A percentile compares a stretch with the other conserved stretches of the same genome.
These are phyloP conservation scores for Lenzites betulinus DNA, from an alignment of 768 basidiomycete genomes.

Conservation along the genomic window DNA sequence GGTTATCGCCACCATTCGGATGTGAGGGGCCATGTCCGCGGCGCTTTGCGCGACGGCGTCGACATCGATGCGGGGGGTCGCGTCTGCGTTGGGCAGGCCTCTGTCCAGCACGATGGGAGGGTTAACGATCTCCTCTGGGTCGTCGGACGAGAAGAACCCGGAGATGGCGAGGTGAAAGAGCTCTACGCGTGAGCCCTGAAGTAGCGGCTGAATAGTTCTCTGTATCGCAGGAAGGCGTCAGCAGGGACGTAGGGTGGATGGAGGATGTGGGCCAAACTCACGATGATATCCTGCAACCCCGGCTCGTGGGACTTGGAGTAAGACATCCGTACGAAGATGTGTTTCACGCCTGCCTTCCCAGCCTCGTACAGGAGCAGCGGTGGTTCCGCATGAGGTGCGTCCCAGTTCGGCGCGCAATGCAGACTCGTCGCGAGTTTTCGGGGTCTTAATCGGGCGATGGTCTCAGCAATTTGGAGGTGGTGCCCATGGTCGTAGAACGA, in stretches of 20 bases:
- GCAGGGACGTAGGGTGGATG: too few species aligned
- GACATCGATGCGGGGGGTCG: neutral
- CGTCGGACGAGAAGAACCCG: neutral
- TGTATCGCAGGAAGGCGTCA: neutral
- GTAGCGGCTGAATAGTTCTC: neutral
- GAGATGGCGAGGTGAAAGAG: neutral
- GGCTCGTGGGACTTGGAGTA: too few species aligned
- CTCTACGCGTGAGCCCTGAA: neutral
- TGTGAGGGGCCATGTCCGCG: neutral
- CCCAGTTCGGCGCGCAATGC: neutral
- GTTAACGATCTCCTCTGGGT: neutral
- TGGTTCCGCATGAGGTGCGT: neutral
- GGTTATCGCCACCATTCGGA: neutral
- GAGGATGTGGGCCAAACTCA: neutral
- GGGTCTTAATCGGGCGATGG: neutral
- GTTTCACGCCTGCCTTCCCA: neutral
- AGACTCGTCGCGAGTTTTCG: neutral
- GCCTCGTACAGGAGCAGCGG: neutral
- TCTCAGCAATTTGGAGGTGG: neutral
- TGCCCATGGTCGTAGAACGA: neutral
- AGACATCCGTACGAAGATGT: neutral
- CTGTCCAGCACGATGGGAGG: neutral
- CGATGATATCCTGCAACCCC: neutral
- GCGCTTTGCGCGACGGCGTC: neutral
- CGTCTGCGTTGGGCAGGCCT: neutral